Evolutionary conservation across 768 basidiomycete genomes (phyloP).

Genomic region (Psilocybe cyanescens): DNA sequence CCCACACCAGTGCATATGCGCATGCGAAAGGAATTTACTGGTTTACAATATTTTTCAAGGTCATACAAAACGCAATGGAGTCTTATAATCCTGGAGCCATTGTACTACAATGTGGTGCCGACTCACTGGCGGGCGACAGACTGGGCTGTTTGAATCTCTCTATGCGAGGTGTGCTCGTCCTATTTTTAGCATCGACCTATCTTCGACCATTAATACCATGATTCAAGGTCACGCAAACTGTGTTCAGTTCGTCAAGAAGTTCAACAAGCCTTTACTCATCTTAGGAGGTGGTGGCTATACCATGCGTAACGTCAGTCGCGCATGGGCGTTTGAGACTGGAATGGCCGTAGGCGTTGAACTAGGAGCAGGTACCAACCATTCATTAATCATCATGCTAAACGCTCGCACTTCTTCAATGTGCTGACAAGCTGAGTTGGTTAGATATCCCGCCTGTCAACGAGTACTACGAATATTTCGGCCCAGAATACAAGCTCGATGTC

Average conservation of each 20-base stretch:
- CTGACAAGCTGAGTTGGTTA: conserved; percentile 27
- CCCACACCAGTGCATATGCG: background rate
- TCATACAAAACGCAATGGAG: conserved; percentile 92
- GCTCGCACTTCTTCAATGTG: too few species aligned
- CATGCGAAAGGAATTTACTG: too few species aligned
- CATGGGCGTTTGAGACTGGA: conserved; percentile 98
- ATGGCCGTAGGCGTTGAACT: conserved; percentile 95
- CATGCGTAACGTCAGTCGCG: conserved; percentile 94
- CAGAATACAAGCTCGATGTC: conserved; percentile 95
- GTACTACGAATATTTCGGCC: conserved; percentile 99
- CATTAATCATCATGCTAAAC: background rate
- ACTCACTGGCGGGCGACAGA: conserved; percentile 95
- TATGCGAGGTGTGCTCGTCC: conserved; percentile 70
- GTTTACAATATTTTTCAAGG: conserved; percentile 44
- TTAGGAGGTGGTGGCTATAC: conserved; percentile 99
- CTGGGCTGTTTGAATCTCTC: conserved; percentile 95
- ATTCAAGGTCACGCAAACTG: conserved; percentile 88
- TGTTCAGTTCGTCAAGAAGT: conserved; percentile 95
- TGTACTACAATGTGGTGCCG: conserved; percentile 96
- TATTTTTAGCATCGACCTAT: background rate
- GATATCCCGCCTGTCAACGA: conserved; percentile 94
- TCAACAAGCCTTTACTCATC: conserved; percentile 88
- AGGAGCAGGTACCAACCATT: conserved; percentile 58
- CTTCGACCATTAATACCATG: background rate
- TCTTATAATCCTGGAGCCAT: conserved; percentile 93